Percentiles rank a stretch among this genome's conserved stretches.
Conservation (phyloP, 1,284 basidiomycete species). For the Cerrena zonata region DNA sequence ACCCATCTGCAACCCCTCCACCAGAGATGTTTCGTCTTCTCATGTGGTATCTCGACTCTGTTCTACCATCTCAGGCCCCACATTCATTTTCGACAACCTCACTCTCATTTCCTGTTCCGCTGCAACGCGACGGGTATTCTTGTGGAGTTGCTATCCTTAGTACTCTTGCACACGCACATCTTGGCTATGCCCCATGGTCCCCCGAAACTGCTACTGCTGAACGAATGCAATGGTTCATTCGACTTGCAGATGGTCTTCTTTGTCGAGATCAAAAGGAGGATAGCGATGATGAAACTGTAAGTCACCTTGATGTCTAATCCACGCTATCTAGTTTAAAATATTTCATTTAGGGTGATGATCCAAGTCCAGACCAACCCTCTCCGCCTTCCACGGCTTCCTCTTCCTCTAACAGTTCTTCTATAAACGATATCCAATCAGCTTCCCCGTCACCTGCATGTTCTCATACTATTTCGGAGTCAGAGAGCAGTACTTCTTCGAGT, state of each 20-base stretch:
- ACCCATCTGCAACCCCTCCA: background rate
- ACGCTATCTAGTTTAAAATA: no score
- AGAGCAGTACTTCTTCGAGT: no score
- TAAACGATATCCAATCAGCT: no score
- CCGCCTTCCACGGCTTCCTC: no score
- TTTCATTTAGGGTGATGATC: no score
- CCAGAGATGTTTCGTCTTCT: background rate
- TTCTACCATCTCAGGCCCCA: background rate
- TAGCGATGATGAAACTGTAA: background rate
- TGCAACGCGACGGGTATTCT: background rate
- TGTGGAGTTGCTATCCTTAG: background rate
- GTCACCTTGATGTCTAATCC: background rate
- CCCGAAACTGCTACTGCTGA: background rate
- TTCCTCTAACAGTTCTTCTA: no score
- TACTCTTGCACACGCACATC: background rate
- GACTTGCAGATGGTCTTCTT: background rate
- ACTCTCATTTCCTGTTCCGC: background rate
- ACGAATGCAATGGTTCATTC: background rate
- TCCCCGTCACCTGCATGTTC: no score
- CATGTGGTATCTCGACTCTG: background rate
- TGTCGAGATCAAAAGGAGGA: background rate
- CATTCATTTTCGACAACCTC: background rate
- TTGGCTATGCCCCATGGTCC: background rate
- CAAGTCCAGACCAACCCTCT: no score
- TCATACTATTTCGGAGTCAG: background rate